Conservation (phyloP, 1,284 basidiomycete species). For the Ceratobasidium theobromae region DNA sequence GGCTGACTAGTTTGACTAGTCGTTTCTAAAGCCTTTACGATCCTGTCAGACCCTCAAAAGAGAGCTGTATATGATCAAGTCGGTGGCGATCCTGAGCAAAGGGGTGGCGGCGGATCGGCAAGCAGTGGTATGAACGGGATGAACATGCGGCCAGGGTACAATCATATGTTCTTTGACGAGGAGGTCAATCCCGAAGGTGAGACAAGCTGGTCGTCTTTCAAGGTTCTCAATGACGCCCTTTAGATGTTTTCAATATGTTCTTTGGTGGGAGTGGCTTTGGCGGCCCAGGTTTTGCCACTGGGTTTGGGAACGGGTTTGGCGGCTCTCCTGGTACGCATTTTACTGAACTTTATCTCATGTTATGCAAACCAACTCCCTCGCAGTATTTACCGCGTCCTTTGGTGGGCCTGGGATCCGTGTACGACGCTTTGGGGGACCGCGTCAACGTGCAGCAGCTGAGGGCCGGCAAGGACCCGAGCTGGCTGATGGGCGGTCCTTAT, state of each 20-base stretch:
- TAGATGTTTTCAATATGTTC: conserved; percentile 97
- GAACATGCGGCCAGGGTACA: conserved; percentile 46
- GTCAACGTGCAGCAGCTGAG: conserved; percentile 63
- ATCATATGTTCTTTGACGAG: conserved; percentile 51
- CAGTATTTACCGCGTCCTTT: conserved; percentile 74
- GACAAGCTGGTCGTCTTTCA: not conserved
- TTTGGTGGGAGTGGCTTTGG: conserved; percentile 69
- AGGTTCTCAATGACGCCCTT: not conserved
- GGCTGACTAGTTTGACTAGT: conserved; percentile 52
- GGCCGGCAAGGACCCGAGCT: conserved; percentile 57
- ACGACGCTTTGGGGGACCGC: conserved; percentile 37
- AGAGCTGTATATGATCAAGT: conserved; percentile 85
- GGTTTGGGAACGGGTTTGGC: conserved; percentile 49
- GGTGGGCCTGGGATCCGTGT: conserved; percentile 46
- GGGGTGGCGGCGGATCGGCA: conserved; percentile 45
- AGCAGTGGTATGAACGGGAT: conserved; percentile 44
- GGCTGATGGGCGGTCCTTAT: conserved; percentile 52
- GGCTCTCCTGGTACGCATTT: conserved; percentile 56
- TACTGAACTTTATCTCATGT: conserved; percentile 5
- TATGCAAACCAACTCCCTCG: conserved; percentile 5
- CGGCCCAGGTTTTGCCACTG: conserved; percentile 39
- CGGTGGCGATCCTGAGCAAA: conserved; percentile 77
- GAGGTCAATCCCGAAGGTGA: conserved; percentile 54
- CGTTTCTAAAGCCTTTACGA: conserved; percentile 97
- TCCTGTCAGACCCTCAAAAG: conserved; percentile 91